These are phyloP conservation scores for Phymatotrichopsis omnivora DNA, from an alignment of 2,329 filamentous ascomycete species.

Conservation along the genomic window DNA sequence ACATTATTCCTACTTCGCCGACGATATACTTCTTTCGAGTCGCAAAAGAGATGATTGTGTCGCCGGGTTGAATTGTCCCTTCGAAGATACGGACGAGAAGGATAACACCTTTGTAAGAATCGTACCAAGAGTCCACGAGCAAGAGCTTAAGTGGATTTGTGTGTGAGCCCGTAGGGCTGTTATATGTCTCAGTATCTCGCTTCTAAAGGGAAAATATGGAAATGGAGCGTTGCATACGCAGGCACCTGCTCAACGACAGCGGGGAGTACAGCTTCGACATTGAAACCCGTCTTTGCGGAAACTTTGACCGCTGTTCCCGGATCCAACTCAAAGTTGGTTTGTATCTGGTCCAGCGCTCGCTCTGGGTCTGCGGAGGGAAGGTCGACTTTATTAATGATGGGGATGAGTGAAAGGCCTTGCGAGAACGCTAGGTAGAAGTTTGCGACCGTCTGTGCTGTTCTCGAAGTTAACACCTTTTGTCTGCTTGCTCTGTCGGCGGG, in stretches of 20 bases:
- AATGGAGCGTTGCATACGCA: constrained; percentile 34
- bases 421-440: constrained; percentile 98
- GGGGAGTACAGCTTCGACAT: constrained; percentile 73
- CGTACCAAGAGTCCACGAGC: constrained; percentile 96
- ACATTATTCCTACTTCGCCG: constrained; percentile 94
- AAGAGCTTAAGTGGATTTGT: constrained; percentile 68
- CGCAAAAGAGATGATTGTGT: constrained; percentile 76
- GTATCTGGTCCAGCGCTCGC: constrained; percentile 75
- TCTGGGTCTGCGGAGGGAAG: constrained; percentile 80
- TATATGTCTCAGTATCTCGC: neutral
- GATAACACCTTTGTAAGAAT: constrained; percentile 88
- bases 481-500: neutral
- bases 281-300: constrained; percentile 87
- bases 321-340: constrained; percentile 77
- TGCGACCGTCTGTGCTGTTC: constrained; percentile 76
- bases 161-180: constrained; percentile 56
- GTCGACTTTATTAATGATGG: constrained; percentile 95
- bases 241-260: constrained; percentile 79
- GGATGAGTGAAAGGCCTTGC: constrained; percentile 74
- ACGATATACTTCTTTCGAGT: constrained; percentile 85
- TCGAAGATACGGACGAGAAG: constrained; percentile 87
- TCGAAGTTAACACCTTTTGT: constrained; percentile 4
- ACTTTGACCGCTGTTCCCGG: constrained; percentile 64
- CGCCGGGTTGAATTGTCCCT: constrained; percentile 69
- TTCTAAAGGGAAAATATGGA: neutral